Conservation (phyloP, 352 stramenopile genomes). For the Pythium guiyangense region DNA sequence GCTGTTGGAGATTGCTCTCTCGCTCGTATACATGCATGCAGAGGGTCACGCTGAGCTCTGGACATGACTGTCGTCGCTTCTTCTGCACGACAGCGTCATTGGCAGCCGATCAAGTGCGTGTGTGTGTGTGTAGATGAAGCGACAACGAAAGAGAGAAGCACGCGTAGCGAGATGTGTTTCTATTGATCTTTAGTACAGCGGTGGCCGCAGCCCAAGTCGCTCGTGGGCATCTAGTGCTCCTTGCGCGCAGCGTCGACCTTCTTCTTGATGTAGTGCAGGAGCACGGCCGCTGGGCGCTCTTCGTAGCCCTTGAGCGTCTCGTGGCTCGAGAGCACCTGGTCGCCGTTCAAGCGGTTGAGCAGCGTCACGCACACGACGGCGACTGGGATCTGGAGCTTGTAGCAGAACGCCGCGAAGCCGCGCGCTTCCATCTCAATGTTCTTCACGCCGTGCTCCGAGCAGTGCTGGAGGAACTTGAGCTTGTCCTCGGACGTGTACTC, state of each 20-base stretch:
- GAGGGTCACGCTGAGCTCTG: too few relatives aligned
- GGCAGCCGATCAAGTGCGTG: too few relatives aligned
- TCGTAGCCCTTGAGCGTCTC: constrained; percentile 64
- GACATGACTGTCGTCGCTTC: too few relatives aligned
- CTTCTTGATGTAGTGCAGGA: constrained; percentile 76
- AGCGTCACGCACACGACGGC: constrained; percentile 71
- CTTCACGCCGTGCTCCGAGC: constrained; percentile 47
- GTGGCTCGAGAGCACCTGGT: constrained; percentile 61
- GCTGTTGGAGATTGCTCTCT: too few relatives aligned
- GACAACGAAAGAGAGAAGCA: too few relatives aligned
- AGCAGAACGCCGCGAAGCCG: constrained; percentile 67
- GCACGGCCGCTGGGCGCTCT: constrained; percentile 42
- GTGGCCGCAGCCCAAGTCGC: not conserved
- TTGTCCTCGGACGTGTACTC: constrained; percentile 80
- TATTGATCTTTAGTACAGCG: not conserved
- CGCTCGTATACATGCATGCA: too few relatives aligned
- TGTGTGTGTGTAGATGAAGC: too few relatives aligned
- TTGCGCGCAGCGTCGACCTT: constrained; percentile 21
- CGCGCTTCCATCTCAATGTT: constrained; percentile 88
- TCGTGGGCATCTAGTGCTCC: not conserved
- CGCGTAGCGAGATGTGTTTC: not conserved
- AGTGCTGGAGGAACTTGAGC: constrained; percentile 58
- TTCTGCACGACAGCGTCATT: too few relatives aligned
- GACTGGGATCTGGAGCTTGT: constrained; percentile 75
- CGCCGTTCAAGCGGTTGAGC: constrained; percentile 73